A percentile compares a stretch with the other conserved stretches of the same genome.
Evolutionary conservation across 2,329 filamentous ascomycete genomes (phyloP).

Genomic region (Parastagonospora nodorum): DNA sequence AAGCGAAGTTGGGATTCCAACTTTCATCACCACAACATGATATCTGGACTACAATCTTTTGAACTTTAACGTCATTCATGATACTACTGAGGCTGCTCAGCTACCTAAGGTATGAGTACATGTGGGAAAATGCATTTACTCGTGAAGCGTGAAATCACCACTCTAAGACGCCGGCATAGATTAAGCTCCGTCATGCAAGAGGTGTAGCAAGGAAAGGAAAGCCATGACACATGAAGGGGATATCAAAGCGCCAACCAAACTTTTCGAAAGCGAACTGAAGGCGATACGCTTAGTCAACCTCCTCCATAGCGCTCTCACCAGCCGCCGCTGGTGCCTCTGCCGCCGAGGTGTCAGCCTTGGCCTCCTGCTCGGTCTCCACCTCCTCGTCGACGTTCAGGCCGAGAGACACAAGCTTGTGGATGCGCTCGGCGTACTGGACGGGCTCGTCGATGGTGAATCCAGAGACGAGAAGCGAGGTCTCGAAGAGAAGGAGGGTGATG

Average conservation of each 20-base stretch:
- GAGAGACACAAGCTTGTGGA: constrained; percentile 98
- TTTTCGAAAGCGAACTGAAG: constrained; percentile 39
- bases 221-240: constrained; percentile 48
- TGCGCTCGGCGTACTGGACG: constrained; percentile 95
- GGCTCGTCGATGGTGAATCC: constrained; percentile 99
- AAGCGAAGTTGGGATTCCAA: neutral
- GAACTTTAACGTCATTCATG: constrained; percentile 41
- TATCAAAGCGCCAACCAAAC: constrained; percentile 46
- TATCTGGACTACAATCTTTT: constrained; percentile 13
- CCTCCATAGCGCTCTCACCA: constrained; percentile 97
- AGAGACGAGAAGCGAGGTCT: constrained; percentile 97
- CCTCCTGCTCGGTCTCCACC: constrained; percentile 69
- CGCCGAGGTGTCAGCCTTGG: constrained; percentile 56
- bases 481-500: constrained; percentile 96
- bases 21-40: neutral
- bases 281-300: constrained; percentile 79
- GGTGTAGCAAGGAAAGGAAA: constrained; percentile 36
- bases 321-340: constrained; percentile 64
- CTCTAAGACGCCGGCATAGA: constrained; percentile 43
- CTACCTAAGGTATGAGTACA: constrained; percentile 37
- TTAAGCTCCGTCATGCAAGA: constrained; percentile 41
- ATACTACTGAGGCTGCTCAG: constrained; percentile 29
- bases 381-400: constrained; percentile 97
- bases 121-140: constrained; percentile 43
- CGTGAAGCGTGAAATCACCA: constrained; percentile 39